Base-by-base conservation (phyloP, 2,329 filamentous ascomycete species). In the Verticillium klebahnii region DNA sequence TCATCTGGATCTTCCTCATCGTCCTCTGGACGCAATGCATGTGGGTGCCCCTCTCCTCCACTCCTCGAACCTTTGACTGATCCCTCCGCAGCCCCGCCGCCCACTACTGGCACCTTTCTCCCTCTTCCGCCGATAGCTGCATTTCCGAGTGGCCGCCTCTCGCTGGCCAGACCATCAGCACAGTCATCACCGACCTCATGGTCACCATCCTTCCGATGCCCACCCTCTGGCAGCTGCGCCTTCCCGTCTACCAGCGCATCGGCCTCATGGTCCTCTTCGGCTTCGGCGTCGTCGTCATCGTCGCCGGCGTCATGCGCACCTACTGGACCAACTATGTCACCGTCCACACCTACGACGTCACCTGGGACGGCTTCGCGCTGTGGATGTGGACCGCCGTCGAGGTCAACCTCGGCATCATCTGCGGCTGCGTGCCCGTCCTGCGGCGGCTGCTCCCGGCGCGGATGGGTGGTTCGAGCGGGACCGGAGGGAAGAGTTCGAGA, bases 331-430 rank as follows among this genome's bases (percentile, higher is more conserved):
- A 73, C 58, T 67, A 70, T 57, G 74, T 77, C 11, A 58, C 60
- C 34, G 58, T 61, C 31, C 40, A 62, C 8, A 75, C 74, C 1
- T 78, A 75, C 65, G 76, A 78, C 63, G 71, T 78, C 0, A 78
- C 75, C 2, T 78, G 76, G 76, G 65, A 76, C 8, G 74, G 75
- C 1, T 75, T 75, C 56, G 65, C 75, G 15, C 67, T 78, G 19
- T 78, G 76, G 76, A 74, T 77, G 34, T 78, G 76, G 76, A 77
- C 75, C 1, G 74, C 76, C 2, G 71, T 78, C 25, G 76, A 78
- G 62, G 75, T 73, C 1, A 77, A 78, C 57, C 63, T 78, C 23
- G 76, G 74, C n/a, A 71, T 78, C 31, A 75, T 77, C 32, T 78
- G 75, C 57, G 76, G 75, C 17, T 78, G 74, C 52, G 70, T 75